Conservation (phyloP, 768 basidiomycete species). For the Suillus occidentalis region DNA sequence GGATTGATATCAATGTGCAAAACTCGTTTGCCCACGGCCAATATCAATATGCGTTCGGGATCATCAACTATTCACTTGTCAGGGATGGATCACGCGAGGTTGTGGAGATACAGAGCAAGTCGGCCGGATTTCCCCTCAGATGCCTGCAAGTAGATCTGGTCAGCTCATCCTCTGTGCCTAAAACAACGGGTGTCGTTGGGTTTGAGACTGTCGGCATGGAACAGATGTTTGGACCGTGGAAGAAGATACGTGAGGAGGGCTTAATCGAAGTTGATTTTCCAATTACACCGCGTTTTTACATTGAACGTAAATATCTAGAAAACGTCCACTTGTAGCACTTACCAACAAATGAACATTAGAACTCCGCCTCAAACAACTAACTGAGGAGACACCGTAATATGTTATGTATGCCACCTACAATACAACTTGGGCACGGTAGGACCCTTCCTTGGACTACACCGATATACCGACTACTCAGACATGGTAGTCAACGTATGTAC, state of each 20-base stretch:
- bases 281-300: neutral
- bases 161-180: neutral
- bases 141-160: neutral
- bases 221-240: neutral
- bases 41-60: neutral
- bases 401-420: neutral
- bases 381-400: no score
- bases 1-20: neutral
- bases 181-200: neutral
- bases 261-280: neutral
- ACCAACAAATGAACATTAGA: no score
- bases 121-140: neutral
- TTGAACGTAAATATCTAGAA: neutral
- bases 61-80: neutral
- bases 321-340: neutral
- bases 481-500: neutral
- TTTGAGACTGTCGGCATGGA: neutral
- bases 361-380: no score
- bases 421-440: neutral
- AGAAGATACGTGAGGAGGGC: neutral
- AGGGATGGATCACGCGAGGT: neutral
- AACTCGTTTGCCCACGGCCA: neutral
- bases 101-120: neutral
- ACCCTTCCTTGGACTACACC: neutral
- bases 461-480: neutral